Evolutionary conservation across 192 early-diverging fungal genomes (phyloP).

Genomic region (Jimgerdemannia flammicorona): DNA sequence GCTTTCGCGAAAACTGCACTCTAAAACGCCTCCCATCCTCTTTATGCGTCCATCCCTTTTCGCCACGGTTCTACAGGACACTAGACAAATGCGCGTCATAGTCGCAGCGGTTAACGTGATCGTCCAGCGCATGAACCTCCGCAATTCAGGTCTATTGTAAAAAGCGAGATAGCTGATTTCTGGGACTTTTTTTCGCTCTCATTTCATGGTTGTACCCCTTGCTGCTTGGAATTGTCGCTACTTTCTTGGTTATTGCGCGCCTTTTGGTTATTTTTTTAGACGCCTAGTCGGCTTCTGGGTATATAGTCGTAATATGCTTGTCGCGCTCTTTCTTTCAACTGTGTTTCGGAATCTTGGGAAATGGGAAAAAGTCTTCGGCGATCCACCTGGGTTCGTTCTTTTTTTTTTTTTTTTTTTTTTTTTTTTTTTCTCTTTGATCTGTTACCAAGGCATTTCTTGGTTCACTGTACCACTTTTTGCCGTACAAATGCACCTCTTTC

Average conservation of each 20-base stretch:
- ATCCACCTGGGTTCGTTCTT: background rate
- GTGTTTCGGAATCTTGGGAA: background rate
- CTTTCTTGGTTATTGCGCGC: background rate
- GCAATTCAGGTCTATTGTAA: constrained; percentile 40
- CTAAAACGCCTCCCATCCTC: background rate
- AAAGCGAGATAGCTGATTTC: background rate
- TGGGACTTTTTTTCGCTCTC: background rate
- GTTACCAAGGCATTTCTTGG: too few species aligned
- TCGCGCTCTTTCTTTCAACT: background rate
- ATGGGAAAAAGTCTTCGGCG: background rate
- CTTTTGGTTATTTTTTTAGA: background rate
- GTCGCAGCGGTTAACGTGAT: constrained; percentile 48
- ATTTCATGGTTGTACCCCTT: background rate
- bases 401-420: background rate
- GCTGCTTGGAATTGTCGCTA: background rate
- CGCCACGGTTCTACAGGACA: constrained; percentile 26
- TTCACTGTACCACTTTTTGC: too few species aligned
- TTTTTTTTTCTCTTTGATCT: too few species aligned
- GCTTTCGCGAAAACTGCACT: too few species aligned
- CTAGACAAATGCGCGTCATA: constrained; percentile 50
- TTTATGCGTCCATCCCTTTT: background rate
- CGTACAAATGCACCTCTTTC: too few species aligned
- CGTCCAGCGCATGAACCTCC: constrained; percentile 46
- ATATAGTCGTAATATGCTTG: background rate
- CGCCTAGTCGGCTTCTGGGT: background rate